These are phyloP conservation scores for Aspergillus taichungensis DNA, from an alignment of 495 filamentous ascomycete species.

Conservation along the genomic window DNA sequence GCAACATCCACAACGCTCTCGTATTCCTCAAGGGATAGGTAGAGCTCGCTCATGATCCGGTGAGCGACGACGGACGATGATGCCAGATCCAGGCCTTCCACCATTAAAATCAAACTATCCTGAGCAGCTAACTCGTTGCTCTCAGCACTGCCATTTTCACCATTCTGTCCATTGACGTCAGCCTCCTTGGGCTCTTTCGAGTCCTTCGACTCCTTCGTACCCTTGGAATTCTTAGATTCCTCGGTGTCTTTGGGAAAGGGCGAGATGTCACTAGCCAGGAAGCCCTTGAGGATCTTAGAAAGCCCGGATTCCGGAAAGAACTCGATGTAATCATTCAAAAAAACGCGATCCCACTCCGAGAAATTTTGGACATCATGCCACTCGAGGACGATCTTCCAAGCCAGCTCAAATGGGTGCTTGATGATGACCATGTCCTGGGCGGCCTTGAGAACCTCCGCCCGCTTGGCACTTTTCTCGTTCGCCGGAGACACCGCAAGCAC, in stretches of 20 bases:
- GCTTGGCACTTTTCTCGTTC: conserved; percentile 58
- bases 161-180: conserved; percentile 14
- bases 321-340: conserved; percentile 68
- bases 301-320: conserved; percentile 83
- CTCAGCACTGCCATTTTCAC: conserved; percentile 18
- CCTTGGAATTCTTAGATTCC: not conserved
- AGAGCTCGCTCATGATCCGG: conserved; percentile 76
- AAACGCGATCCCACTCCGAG: conserved; percentile 59
- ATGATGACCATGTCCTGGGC: conserved; percentile 92
- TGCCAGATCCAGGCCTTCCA: conserved; percentile 66
- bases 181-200: conserved; percentile 18
- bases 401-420: conserved; percentile 81
- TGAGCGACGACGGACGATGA: conserved; percentile 70
- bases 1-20: conserved; percentile 72
- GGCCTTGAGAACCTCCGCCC: conserved; percentile 58
- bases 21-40: conserved; percentile 77
- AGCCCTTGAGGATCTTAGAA: conserved; percentile 69
- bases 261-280: conserved; percentile 73
- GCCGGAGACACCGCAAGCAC: conserved; percentile 55
- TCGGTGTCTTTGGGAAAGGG: conserved; percentile 53
- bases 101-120: conserved; percentile 72
- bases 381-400: conserved; percentile 84
- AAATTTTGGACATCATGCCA: conserved; percentile 74
- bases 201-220: too few species aligned
- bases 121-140: conserved; percentile 50